Conservation (phyloP, 768 basidiomycete species). For the Rhodocollybia butyracea region DNA sequence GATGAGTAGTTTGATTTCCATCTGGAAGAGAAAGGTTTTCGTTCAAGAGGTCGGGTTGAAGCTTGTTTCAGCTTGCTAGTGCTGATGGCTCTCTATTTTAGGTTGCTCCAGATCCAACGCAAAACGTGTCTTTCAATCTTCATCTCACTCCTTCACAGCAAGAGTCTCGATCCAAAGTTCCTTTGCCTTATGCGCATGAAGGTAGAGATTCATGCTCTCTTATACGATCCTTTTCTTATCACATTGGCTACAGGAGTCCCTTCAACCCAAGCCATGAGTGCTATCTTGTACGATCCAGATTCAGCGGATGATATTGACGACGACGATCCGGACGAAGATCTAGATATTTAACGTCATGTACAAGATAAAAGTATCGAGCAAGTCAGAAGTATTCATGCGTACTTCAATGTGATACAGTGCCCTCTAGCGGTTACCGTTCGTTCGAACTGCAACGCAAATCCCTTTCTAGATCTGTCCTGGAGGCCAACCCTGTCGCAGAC, state of each 20-base stretch:
- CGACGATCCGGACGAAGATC: slow-evolving; percentile 93
- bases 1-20: slow-evolving; percentile 48
- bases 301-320: slow-evolving; percentile 94
- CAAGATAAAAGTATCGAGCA: too few relatives aligned
- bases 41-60: slow-evolving; percentile 26
- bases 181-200: slow-evolving; percentile 88
- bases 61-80: not conserved
- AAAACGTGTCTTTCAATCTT: slow-evolving; percentile 84
- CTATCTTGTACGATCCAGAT: slow-evolving; percentile 88
- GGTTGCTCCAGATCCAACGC: slow-evolving; percentile 54
- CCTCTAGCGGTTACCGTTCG: too few relatives aligned
- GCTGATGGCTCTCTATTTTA: slow-evolving; percentile 14
- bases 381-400: too few relatives aligned
- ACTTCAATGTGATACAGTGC: too few relatives aligned
- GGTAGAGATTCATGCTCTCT: slow-evolving; percentile 40
- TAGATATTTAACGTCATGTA: slow-evolving; percentile 63
- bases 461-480: too few relatives aligned
- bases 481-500: too few relatives aligned
- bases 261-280: slow-evolving; percentile 21
- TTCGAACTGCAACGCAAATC: too few relatives aligned
- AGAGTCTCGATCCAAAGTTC: slow-evolving; percentile 74
- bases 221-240: slow-evolving; percentile 2
- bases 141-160: slow-evolving; percentile 80
- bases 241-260: slow-evolving; percentile 6
- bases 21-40: slow-evolving; percentile 38